Percentiles rank a stretch among this genome's conserved stretches.
Conservation (phyloP, 129 eudicot species). For the Logfia minima region DNA sequence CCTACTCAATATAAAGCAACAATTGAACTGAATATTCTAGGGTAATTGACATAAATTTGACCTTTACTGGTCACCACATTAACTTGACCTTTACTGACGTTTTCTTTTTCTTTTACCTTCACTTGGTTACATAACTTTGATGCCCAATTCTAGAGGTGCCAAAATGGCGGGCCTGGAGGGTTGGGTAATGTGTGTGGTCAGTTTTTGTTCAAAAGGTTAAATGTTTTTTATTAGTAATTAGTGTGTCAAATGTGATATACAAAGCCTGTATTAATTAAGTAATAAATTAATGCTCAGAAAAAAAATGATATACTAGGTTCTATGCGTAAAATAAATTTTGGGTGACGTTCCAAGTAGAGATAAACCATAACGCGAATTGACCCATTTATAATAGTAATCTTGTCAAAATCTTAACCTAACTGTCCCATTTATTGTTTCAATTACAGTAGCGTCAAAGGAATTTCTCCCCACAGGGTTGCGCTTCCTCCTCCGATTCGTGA, state of each 20-base stretch:
- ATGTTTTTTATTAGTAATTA: not conserved
- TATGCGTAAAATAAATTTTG: not conserved
- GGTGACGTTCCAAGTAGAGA: not conserved
- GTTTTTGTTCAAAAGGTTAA: not conserved
- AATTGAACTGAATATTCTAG: constrained; percentile 79
- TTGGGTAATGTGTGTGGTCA: no score
- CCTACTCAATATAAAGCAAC: constrained; percentile 97
- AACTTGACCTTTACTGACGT: not conserved
- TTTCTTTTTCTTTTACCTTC: not conserved
- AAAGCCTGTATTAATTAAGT: no score
- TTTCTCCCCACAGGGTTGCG: constrained; percentile 62
- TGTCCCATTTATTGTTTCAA: not conserved
- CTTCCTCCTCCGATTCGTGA: constrained; percentile 78
- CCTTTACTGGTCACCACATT: constrained; percentile 5
- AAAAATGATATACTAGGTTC: not conserved
- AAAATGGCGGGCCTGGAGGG: no score
- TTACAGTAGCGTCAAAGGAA: constrained; percentile 58
- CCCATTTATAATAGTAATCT: not conserved
- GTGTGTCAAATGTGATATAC: not conserved
- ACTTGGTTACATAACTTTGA: not conserved
- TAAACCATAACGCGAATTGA: not conserved
- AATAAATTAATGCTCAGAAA: no score
- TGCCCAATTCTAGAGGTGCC: no score
- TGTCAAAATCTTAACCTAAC: not conserved
- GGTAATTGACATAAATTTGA: constrained; percentile 43